Conservation (phyloP, 345 rosid genomes). For the Kandelia obovata region DNA sequence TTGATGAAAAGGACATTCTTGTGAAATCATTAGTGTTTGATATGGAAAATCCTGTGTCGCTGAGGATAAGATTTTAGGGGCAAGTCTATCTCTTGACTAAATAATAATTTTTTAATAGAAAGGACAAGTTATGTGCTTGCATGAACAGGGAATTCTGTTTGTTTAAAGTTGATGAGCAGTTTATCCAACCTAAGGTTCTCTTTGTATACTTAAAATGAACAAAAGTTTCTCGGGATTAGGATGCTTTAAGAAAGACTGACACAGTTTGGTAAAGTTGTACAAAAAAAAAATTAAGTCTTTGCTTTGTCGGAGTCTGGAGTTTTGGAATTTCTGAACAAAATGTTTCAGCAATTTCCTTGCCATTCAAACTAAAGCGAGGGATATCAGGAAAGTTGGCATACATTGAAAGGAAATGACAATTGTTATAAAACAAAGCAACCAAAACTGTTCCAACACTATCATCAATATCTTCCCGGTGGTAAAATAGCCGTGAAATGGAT, state of each 20-base stretch:
- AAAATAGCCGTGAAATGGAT: too few species aligned
- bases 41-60: not conserved
- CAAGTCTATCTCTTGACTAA: slow-evolving; percentile 17
- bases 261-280: not conserved
- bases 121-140: slow-evolving; percentile 13
- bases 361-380: too few species aligned
- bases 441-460: too few species aligned
- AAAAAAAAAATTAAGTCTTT: not conserved
- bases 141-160: slow-evolving; percentile 7
- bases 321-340: not conserved
- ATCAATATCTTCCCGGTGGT: too few species aligned
- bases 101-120: slow-evolving; percentile 14
- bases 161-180: not conserved
- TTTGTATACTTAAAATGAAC: not conserved
- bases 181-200: not conserved
- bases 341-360: not conserved
- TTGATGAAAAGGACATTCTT: slow-evolving; percentile 25
- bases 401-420: too few species aligned
- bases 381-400: too few species aligned
- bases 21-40: not conserved
- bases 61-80: slow-evolving; percentile 23
- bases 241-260: not conserved
- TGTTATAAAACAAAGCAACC: too few species aligned
- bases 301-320: not conserved
- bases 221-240: not conserved